A percentile compares a stretch with the other conserved stretches of the same genome.
phyloP scores from a whole-genome alignment of 2,329 filamentous ascomycete genomes.

The Metarhizium anisopliae region DNA sequence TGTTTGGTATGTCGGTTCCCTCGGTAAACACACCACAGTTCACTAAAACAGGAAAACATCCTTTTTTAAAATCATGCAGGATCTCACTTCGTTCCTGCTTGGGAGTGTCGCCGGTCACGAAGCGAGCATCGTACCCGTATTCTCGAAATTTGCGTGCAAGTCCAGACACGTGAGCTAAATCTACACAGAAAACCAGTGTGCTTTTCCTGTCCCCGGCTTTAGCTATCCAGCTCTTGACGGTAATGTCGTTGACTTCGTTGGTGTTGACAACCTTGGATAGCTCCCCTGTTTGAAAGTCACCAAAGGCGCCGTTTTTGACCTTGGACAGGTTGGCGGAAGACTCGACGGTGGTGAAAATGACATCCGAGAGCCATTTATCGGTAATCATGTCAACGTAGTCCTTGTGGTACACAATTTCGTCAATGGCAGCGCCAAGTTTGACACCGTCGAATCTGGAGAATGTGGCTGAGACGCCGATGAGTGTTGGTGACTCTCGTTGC shows the following conservation, averaged over 20 bases:
- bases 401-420: constrained; percentile 94
- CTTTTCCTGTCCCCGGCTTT: constrained; percentile 68
- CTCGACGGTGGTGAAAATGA: constrained; percentile 88
- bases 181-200: constrained; percentile 90
- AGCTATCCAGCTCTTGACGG: constrained; percentile 76
- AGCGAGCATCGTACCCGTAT: constrained; percentile 73
- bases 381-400: constrained; percentile 61
- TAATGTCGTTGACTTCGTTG: constrained; percentile 68
- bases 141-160: constrained; percentile 69
- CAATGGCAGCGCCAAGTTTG: constrained; percentile 73
- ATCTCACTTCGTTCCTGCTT: constrained; percentile 58
- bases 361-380: constrained; percentile 84
- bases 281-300: constrained; percentile 73
- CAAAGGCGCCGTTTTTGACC: constrained; percentile 50
- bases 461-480: constrained; percentile 86
- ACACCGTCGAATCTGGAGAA: constrained; percentile 74
- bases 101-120: constrained; percentile 75
- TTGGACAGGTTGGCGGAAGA: constrained; percentile 71
- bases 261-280: constrained; percentile 81
- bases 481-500: constrained; percentile 39
- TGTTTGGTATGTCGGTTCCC: constrained; percentile 94
- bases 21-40: constrained; percentile 98
- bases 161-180: constrained; percentile 69
- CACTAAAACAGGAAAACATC: constrained; percentile 76
- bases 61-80: constrained; percentile 65